Conservation (phyloP, 2,329 filamentous ascomycete genomes). For the Davidsoniella neocaledoniae region DNA sequence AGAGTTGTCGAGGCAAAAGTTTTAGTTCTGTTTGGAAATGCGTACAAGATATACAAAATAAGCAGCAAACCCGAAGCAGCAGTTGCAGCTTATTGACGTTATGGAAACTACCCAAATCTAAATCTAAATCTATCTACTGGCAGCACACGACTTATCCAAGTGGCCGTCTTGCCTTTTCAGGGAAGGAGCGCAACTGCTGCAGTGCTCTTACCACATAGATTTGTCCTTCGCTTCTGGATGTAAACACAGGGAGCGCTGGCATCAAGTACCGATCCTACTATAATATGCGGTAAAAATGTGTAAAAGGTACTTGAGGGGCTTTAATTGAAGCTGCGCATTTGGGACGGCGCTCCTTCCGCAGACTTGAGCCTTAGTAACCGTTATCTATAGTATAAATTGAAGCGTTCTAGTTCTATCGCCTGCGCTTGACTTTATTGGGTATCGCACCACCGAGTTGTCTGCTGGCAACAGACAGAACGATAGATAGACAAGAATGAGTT, state of each 20-base stretch:
- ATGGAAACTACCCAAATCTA: no score
- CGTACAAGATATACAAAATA: no score
- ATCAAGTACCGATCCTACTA: background rate
- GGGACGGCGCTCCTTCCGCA: conserved; percentile 6
- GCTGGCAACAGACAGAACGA: background rate
- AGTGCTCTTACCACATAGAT: conserved; percentile 4
- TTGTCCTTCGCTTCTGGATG: background rate
- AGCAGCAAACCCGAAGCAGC: no score
- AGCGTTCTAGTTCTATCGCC: no score
- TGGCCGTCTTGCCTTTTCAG: conserved; percentile 2
- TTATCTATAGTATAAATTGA: background rate
- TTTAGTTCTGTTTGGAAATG: no score
- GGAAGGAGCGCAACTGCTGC: conserved; percentile 4
- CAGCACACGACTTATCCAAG: no score
- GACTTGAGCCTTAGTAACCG: background rate
- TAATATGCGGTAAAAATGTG: background rate
- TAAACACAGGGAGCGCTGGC: background rate
- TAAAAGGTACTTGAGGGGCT: background rate
- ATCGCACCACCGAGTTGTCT: background rate
- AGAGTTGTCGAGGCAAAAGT: no score
- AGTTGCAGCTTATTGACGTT: no score
- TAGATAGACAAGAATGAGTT: background rate
- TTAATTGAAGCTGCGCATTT: background rate
- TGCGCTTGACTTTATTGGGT: background rate
- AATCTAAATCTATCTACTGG: no score